A percentile compares a stretch with the other conserved stretches of the same genome.
Evolutionary conservation across 768 basidiomycete species (phyloP).

Genomic region (Boletales sp.): DNA sequence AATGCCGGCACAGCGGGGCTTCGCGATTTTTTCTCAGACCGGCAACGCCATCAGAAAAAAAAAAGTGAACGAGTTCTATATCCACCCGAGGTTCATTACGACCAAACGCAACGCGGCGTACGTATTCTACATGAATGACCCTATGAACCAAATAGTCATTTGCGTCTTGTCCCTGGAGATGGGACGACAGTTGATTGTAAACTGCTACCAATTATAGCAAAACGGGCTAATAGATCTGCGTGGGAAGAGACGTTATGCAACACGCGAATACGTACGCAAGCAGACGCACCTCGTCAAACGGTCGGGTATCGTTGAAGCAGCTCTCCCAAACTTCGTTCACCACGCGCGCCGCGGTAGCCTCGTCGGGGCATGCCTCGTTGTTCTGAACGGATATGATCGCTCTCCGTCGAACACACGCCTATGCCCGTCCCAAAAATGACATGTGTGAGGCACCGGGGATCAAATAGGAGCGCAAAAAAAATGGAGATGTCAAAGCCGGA

Average conservation of each 20-base stretch:
- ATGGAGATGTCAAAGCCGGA: constrained; percentile 9
- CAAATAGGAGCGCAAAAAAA: background rate
- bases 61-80: constrained; percentile 3
- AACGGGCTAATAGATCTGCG: constrained; percentile 31
- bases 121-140: too few relatives aligned
- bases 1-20: constrained; percentile 17
- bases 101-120: too few relatives aligned
- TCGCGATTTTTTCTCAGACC: constrained; percentile 13
- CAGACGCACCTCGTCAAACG: constrained; percentile 85
- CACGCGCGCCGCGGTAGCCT: constrained; percentile 75
- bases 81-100: constrained; percentile 1
- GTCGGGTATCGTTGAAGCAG: constrained; percentile 91
- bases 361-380: constrained; percentile 77
- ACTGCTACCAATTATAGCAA: background rate
- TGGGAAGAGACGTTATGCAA: constrained; percentile 13
- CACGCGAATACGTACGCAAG: background rate
- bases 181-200: background rate
- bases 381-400: constrained; percentile 77
- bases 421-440: constrained; percentile 1
- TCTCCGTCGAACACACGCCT: constrained; percentile 89
- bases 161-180: background rate
- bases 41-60: background rate
- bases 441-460: constrained; percentile 4
- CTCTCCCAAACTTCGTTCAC: constrained; percentile 98
- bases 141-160: too few relatives aligned